Base-by-base conservation (phyloP, 495 filamentous ascomycete species). In the Trichocladium antarcticum region DNA sequence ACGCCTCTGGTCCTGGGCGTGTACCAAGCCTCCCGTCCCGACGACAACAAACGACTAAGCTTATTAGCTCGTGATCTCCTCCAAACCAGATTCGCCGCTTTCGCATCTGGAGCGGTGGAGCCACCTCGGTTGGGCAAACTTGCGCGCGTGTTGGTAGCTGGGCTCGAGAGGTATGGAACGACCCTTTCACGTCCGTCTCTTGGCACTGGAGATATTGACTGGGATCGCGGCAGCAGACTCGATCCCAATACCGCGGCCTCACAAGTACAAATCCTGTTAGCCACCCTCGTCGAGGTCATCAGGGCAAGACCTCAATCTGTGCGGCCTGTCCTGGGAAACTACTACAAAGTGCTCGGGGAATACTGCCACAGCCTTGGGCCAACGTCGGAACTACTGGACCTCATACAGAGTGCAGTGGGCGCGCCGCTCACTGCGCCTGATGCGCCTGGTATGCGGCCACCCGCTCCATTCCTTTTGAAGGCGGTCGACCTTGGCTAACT, bases 61-160 rank as follows among this genome's bases (percentile, higher is more conserved):
- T 31, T 61, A 21, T 57, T 74, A 28, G 56, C 63, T 40, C 46
- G 49, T n/a, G 68, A 72, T 45, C 55, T 71, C n/a, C 43, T 60
- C 6, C 53, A 58, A 2, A 53, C 59, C 10, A 57, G 60, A 16
- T 63, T 68, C 21, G 39, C 31, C 38, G 45, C 53, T 34, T 68
- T 69, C 17, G 42, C 16, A 3, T 45, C 46, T 3, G 53, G 39
- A 1, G 36, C 38, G 8, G n/a, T 62, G n/a, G 53, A 55, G 22
- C 29, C 34, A 0, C 39, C 47, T 22, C 57, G 66, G 5, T 57
- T 69, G 53, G 54, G 56, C 31, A 63, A 59, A 45, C 53, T 74
- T 12, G 61, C 57, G 21, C 50, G 56, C 14, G 49, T 67, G n/a
- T 45, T 72, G 0, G 45, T 72, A 20, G 45, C 46, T 27, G 59